Evolutionary conservation across 345 rosid genomes (phyloP).

Genomic region (Ceriops tagal): DNA sequence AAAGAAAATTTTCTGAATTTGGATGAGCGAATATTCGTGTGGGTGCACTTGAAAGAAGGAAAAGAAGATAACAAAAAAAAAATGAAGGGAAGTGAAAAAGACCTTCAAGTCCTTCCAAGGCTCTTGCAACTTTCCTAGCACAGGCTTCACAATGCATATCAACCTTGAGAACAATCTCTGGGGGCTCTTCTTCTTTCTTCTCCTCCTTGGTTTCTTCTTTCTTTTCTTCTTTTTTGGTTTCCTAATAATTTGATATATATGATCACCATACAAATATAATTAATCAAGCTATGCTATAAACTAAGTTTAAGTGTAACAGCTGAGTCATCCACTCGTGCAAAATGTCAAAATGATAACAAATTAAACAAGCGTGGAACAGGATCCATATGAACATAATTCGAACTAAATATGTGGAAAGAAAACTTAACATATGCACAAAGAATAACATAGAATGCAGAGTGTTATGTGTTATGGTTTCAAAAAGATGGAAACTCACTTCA

Average conservation of each 20-base stretch:
- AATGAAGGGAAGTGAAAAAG: neutral
- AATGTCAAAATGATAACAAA: neutral
- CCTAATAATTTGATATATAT: neutral
- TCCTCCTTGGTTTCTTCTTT: neutral
- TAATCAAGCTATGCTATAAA: too few relatives aligned
- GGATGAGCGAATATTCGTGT: too few relatives aligned
- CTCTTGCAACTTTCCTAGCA: slow-evolving; percentile 60
- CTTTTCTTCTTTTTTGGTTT: neutral
- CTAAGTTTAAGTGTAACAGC: too few relatives aligned
- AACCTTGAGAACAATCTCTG: slow-evolving; percentile 67
- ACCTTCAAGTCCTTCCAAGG: slow-evolving; percentile 69
- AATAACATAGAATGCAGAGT: neutral
- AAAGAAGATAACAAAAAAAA: neutral
- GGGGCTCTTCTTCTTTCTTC: slow-evolving; percentile 17
- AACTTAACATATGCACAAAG: neutral
- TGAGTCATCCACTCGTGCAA: too few relatives aligned
- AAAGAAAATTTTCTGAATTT: too few relatives aligned
- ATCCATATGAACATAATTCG: neutral
- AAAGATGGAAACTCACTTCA: slow-evolving; percentile 34
- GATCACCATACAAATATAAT: too few relatives aligned
- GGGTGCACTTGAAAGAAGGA: neutral
- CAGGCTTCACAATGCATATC: slow-evolving; percentile 85
- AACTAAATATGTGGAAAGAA: neutral
- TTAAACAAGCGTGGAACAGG: neutral
- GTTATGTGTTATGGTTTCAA: neutral